phyloP scores from a whole-genome alignment of 2,329 filamentous ascomycete species.

The Calonectria leucothoes region DNA sequence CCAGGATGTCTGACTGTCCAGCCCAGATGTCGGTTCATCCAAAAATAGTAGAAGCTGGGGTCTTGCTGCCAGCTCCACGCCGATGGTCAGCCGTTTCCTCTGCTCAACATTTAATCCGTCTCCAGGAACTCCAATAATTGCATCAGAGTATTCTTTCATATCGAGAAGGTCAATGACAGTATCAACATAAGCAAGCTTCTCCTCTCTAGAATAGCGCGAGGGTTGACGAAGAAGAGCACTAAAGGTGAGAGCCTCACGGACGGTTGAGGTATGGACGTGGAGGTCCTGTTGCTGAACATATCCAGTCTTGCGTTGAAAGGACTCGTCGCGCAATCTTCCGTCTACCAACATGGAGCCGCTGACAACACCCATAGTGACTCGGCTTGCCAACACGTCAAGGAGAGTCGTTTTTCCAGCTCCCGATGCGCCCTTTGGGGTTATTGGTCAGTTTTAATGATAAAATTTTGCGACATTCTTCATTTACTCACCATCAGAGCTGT shows the following conservation, averaged over 20 bases:
- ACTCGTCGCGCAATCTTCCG: constrained; percentile 72
- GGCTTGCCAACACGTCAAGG: constrained; percentile 82
- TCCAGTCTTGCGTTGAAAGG: constrained; percentile 84
- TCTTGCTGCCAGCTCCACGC: constrained; percentile 64
- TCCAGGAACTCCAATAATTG: constrained; percentile 69
- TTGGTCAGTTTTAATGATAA: constrained; percentile 63
- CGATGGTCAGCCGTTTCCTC: constrained; percentile 69
- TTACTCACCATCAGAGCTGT: constrained; percentile 73
- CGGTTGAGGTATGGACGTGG: constrained; percentile 81
- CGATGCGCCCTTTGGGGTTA: constrained; percentile 61
- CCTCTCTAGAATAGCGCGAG: constrained; percentile 69
- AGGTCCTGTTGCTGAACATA: constrained; percentile 88
- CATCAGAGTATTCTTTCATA: constrained; percentile 72
- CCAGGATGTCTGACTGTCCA: constrained; percentile 71
- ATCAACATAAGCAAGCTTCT: constrained; percentile 86
- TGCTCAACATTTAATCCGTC: constrained; percentile 70
- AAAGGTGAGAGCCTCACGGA: constrained; percentile 85
- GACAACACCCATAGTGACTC: constrained; percentile 85
- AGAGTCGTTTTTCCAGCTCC: constrained; percentile 90
- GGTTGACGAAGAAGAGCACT: constrained; percentile 85
- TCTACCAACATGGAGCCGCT: constrained; percentile 78
- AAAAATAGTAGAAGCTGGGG: constrained; percentile 68
- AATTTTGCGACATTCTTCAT: constrained; percentile 70
- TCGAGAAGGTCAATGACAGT: constrained; percentile 75
- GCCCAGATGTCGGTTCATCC: constrained; percentile 68